Percentiles rank a stretch among this genome's conserved stretches.
These are phyloP conservation scores for Austroboletus novae-zelandiae DNA, from an alignment of 1,284 basidiomycete species.

Conservation along the genomic window DNA sequence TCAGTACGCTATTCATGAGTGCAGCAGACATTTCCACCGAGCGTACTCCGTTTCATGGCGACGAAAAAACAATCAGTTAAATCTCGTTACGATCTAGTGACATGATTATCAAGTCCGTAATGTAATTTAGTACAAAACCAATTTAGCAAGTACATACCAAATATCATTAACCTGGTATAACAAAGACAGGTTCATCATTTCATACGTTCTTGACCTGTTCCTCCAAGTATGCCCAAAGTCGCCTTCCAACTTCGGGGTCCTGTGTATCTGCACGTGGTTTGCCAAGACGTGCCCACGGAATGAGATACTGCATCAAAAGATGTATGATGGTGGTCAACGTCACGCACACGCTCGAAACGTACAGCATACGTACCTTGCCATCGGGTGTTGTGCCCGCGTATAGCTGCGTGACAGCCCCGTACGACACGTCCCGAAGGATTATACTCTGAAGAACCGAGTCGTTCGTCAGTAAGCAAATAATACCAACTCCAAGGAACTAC, in stretches of 20 bases:
- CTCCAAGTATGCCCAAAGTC: slow-evolving; percentile 42
- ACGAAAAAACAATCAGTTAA: no score
- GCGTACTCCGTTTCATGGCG: no score
- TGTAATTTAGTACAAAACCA: no score
- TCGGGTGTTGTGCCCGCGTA: slow-evolving; percentile 49
- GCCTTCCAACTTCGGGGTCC: slow-evolving; percentile 35
- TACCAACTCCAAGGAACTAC: background rate
- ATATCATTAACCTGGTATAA: no score
- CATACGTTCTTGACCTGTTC: slow-evolving; percentile 36
- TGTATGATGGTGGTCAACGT: background rate
- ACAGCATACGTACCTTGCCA: slow-evolving; percentile 34
- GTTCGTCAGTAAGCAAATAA: background rate
- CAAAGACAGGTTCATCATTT: background rate
- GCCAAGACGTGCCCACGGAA: slow-evolving; percentile 45
- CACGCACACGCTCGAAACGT: background rate
- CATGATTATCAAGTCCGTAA: no score
- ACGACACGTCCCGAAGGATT: slow-evolving; percentile 27
- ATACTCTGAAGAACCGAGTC: background rate
- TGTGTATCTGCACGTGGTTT: slow-evolving; percentile 20
- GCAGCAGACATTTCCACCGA: no score
- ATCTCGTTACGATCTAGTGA: no score
- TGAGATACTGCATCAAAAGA: slow-evolving; percentile 35
- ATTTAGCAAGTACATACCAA: no score
- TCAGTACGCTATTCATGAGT: no score
- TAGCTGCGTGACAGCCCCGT: slow-evolving; percentile 51